Conservation (phyloP, 2,329 filamentous ascomycete species). For the Ceratocystis cubensis region DNA sequence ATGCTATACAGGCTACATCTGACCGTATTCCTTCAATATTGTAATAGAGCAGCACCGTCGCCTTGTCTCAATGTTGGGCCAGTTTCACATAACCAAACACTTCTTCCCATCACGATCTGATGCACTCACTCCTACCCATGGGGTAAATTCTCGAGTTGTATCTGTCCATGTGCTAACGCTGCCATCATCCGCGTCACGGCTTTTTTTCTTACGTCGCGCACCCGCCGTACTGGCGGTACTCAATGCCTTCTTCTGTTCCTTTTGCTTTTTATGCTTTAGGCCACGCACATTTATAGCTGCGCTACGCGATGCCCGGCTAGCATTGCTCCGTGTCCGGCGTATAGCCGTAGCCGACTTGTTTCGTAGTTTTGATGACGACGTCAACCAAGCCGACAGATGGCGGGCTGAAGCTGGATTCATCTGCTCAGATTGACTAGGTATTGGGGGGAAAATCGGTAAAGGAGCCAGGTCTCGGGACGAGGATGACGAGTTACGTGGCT, state of each 20-base stretch:
- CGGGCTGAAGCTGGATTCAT: neutral
- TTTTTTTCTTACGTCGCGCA: slow-evolving; percentile 26
- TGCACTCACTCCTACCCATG: slow-evolving; percentile 9
- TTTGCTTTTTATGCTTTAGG: slow-evolving; percentile 35
- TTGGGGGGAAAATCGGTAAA: slow-evolving; percentile 18
- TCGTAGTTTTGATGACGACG: neutral
- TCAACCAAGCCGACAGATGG: slow-evolving; percentile 11
- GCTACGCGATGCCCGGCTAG: slow-evolving; percentile 37
- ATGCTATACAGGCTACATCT: neutral
- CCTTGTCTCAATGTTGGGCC: neutral
- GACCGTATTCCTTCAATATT: no score
- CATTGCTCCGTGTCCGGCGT: slow-evolving; percentile 40
- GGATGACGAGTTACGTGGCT: slow-evolving; percentile 23
- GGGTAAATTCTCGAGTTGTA: slow-evolving; percentile 29
- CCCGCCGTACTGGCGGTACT: slow-evolving; percentile 10
- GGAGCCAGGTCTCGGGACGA: neutral
- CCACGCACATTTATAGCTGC: slow-evolving; percentile 51
- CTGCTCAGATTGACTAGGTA: neutral
- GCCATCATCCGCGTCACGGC: slow-evolving; percentile 30
- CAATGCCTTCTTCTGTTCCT: slow-evolving; percentile 23
- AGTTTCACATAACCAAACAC: slow-evolving; percentile 40
- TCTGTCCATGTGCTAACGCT: slow-evolving; percentile 44
- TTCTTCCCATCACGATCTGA: slow-evolving; percentile 30
- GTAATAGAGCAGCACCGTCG: neutral
- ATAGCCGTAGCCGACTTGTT: slow-evolving; percentile 28